These are phyloP conservation scores for Evernia prunastri DNA, from an alignment of 495 filamentous ascomycete species.

Conservation along the genomic window DNA sequence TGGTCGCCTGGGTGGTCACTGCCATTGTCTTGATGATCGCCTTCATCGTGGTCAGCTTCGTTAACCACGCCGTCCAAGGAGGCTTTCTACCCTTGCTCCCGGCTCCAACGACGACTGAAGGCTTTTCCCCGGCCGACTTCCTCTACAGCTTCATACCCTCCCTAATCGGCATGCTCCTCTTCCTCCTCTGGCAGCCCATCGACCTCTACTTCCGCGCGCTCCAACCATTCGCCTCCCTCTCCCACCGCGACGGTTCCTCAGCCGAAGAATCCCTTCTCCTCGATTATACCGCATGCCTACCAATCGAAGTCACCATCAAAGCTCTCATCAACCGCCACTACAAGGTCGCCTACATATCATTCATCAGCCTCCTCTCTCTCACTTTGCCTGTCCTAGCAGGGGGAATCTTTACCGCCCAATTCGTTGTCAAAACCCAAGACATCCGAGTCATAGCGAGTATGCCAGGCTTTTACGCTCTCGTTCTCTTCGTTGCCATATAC, in stretches of 20 bases:
- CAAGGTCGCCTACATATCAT: conserved; percentile 61
- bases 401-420: conserved; percentile 76
- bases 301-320: conserved; percentile 53
- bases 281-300: conserved; percentile 62
- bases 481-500: conserved; percentile 61
- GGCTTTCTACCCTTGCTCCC: conserved; percentile 66
- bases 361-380: conserved; percentile 56
- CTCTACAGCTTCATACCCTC: conserved; percentile 79
- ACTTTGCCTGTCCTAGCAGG: conserved; percentile 70
- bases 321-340: conserved; percentile 62
- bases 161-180: conserved; percentile 65
- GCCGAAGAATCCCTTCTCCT: conserved; percentile 66
- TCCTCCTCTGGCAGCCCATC: conserved; percentile 70
- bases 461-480: conserved; percentile 58
- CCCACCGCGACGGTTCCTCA: conserved; percentile 49
- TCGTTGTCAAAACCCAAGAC: conserved; percentile 41
- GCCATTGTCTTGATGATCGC: conserved; percentile 61
- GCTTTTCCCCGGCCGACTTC: conserved; percentile 82
- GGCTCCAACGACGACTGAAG: conserved; percentile 51
- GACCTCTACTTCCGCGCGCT: conserved; percentile 69
- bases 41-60: conserved; percentile 70
- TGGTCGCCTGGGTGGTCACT: conserved; percentile 57
- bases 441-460: conserved; percentile 65
- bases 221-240: conserved; percentile 65
- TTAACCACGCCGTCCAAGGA: conserved; percentile 54